Conservation (phyloP, 331 rosid genomes). For the Malus hybrid region DNA sequence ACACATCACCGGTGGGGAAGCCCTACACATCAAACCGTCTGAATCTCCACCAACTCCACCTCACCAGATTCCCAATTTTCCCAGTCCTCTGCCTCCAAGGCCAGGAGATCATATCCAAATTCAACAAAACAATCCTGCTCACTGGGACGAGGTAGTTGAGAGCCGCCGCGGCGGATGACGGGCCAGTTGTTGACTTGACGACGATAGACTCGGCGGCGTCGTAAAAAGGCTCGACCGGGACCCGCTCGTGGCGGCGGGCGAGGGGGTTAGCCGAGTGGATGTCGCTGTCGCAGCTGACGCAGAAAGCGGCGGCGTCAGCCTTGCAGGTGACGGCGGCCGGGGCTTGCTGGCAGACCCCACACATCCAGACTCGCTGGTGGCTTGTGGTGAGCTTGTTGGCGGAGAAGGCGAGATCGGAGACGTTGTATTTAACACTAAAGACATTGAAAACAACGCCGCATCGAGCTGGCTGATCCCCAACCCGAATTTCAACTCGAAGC, state of each 20-base stretch:
- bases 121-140: too few species aligned
- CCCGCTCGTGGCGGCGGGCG: slow-evolving; percentile 87
- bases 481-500: too few species aligned
- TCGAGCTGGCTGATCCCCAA: too few species aligned
- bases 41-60: too few species aligned
- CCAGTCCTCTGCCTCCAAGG: too few species aligned
- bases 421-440: too few species aligned
- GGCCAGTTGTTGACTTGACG: slow-evolving; percentile 30
- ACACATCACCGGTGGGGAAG: too few species aligned
- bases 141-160: neutral
- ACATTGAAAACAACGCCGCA: too few species aligned
- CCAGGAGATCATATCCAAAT: too few species aligned
- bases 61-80: too few species aligned
- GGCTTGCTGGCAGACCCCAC: slow-evolving; percentile 92
- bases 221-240: slow-evolving; percentile 74
- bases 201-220: slow-evolving; percentile 47
- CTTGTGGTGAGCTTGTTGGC: slow-evolving; percentile 51
- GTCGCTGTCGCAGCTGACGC: slow-evolving; percentile 83
- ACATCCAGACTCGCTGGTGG: slow-evolving; percentile 89
- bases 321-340: slow-evolving; percentile 92
- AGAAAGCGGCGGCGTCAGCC: slow-evolving; percentile 92
- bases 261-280: slow-evolving; percentile 93
- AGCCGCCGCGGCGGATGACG: slow-evolving; percentile 1
- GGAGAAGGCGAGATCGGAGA: too few species aligned
- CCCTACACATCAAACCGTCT: too few species aligned